Percentiles rank a stretch among this genome's conserved stretches.
Conservation (phyloP, 257 asterid genomes). For the Solanum raphanifolium region DNA sequence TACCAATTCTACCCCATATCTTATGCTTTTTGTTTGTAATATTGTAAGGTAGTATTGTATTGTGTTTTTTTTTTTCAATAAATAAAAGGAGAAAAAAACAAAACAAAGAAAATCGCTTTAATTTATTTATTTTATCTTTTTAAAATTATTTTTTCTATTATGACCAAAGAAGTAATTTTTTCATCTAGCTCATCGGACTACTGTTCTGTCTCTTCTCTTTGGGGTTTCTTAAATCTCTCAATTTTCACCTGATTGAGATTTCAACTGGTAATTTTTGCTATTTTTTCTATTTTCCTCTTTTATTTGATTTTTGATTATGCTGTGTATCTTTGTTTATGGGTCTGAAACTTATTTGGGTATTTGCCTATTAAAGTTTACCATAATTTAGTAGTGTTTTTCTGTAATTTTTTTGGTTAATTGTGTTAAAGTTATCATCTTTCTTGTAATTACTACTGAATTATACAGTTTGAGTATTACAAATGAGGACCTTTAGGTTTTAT, state of each 20-base stretch:
- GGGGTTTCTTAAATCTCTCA: background rate
- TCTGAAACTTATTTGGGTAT: background rate
- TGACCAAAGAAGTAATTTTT: background rate
- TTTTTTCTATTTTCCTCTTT: background rate
- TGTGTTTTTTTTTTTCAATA: no score
- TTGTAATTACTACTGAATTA: background rate
- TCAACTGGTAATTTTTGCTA: background rate
- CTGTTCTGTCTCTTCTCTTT: background rate
- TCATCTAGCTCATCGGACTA: background rate
- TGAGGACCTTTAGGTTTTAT: background rate
- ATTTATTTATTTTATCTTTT: background rate
- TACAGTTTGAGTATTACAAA: background rate
- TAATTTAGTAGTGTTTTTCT: background rate
- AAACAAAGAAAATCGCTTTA: background rate
- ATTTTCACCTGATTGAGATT: background rate
- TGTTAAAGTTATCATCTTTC: background rate
- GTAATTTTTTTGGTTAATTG: background rate
- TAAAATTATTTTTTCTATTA: background rate
- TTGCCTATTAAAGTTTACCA: background rate
- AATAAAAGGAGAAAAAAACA: background rate
- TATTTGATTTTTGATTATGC: background rate
- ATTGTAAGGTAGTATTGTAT: background rate
- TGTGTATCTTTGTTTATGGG: background rate
- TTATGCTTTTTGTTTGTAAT: background rate
- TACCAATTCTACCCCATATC: background rate